Percentiles rank a stretch among this genome's conserved stretches.
Conservation (phyloP, 2,329 filamentous ascomycete species). For the Tolypocladium endophyticum region DNA sequence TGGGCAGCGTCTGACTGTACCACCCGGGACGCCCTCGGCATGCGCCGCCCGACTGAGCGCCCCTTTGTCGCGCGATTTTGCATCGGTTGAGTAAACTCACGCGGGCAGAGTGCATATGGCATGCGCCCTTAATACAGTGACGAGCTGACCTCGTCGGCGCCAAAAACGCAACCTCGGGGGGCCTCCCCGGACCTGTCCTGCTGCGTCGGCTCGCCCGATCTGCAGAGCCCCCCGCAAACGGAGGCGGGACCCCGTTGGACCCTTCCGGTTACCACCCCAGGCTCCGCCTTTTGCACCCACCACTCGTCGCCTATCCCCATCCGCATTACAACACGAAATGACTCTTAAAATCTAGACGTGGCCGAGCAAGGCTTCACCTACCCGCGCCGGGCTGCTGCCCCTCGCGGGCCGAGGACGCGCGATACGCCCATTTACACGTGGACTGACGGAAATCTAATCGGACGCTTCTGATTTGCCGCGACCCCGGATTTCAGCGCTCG, state of each 20-base stretch:
- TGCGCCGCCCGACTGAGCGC: neutral
- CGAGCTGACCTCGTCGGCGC: no score
- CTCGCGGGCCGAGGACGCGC: neutral
- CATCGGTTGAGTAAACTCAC: neutral
- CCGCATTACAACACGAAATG: neutral
- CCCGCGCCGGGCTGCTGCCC: neutral
- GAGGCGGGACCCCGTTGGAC: neutral
- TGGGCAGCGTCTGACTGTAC: neutral
- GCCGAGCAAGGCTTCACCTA: neutral
- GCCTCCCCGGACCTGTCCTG: neutral
- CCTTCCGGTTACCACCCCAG: neutral
- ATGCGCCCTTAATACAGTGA: no score
- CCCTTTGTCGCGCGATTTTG: neutral
- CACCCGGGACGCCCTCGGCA: conserved; percentile 3
- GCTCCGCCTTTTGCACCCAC: neutral
- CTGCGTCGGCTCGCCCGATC: neutral
- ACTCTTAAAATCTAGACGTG: neutral
- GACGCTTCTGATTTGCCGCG: neutral
- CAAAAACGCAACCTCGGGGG: neutral
- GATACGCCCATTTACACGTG: neutral
- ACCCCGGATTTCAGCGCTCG: neutral
- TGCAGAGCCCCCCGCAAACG: conserved; percentile 1
- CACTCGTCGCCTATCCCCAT: neutral
- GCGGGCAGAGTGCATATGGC: neutral
- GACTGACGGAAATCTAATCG: neutral